phyloP scores from a whole-genome alignment of 805 yeast genomes.

The Wickerhamiella lipophila region DNA sequence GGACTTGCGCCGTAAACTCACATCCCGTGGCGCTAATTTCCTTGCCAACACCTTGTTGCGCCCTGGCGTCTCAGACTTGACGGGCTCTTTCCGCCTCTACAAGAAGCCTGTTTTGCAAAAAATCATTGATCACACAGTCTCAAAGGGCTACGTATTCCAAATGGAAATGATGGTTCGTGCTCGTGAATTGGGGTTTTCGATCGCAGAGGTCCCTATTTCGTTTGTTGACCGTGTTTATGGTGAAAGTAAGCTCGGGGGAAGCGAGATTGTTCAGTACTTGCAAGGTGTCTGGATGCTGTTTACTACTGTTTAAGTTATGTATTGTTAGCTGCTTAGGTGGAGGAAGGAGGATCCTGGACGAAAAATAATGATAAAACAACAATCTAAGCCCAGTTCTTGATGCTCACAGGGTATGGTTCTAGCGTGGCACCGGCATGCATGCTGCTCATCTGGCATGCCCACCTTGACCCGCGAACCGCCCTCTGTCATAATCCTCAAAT shows the following conservation, averaged over 20 bases:
- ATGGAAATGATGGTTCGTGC: conserved; percentile 86
- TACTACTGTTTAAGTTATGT: conserved; percentile 37
- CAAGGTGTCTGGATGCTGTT: conserved; percentile 66
- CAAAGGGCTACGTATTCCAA: conserved; percentile 74
- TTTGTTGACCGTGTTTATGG: conserved; percentile 72
- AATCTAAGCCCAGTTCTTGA: no score
- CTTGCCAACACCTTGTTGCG: conserved; percentile 57
- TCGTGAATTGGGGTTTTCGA: conserved; percentile 53
- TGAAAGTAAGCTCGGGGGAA: conserved; percentile 67
- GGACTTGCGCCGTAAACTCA: conserved; percentile 68
- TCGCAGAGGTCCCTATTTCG: conserved; percentile 68
- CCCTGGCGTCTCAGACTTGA: conserved; percentile 60
- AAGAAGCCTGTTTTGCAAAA: conserved; percentile 55
- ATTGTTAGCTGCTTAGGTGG: not conserved
- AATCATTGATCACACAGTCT: conserved; percentile 52
- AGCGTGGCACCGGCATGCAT: no score
- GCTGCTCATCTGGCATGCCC: no score
- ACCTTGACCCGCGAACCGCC: conserved; percentile 9
- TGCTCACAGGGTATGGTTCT: no score
- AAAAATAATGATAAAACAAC: no score
- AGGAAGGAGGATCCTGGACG: no score
- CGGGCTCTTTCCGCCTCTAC: conserved; percentile 67
- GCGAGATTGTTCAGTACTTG: conserved; percentile 63
- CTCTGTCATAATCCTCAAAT: conserved; percentile 53
- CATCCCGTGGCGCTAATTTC: conserved; percentile 70